A percentile compares a stretch with the other conserved stretches of the same genome.
Conservation (phyloP, 306 rosid genomes). For the Malus orientalis region DNA sequence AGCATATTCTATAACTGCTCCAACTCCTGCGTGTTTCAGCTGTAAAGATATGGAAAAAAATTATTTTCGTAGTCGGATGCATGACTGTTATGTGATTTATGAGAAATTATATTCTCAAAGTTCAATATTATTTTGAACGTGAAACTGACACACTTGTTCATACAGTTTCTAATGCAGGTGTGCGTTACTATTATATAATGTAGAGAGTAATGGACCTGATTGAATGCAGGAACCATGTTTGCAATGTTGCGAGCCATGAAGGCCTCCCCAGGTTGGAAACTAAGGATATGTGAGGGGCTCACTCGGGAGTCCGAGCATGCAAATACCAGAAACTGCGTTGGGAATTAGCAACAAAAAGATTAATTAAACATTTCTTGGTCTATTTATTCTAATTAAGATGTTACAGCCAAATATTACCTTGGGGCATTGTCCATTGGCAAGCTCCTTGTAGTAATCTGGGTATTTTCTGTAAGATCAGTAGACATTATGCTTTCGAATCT, state of each 20-base stretch:
- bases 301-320: constrained; percentile 80
- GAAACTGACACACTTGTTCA: too few relatives aligned
- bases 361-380: too few relatives aligned
- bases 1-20: constrained; percentile 61
- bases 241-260: constrained; percentile 62
- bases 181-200: background rate
- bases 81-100: background rate
- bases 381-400: too few relatives aligned
- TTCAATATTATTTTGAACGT: too few relatives aligned
- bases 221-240: constrained; percentile 52
- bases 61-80: background rate
- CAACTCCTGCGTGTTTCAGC: constrained; percentile 50
- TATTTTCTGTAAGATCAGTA: constrained; percentile 26
- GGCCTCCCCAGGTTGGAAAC: constrained; percentile 65
- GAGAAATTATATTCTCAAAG: too few relatives aligned
- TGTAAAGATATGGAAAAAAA: background rate
- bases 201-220: constrained; percentile 28
- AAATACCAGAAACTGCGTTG: constrained; percentile 54
- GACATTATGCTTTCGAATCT: too few relatives aligned
- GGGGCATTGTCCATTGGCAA: constrained; percentile 46
- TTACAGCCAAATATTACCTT: constrained; percentile 20
- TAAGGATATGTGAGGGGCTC: constrained; percentile 42
- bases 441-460: background rate
- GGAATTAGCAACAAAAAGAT: background rate
- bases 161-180: too few relatives aligned